A percentile compares a stretch with the other conserved stretches of the same genome.
Evolutionary conservation across 345 rosid genomes (phyloP).

Genomic region (Crucihimalaya himalaica): DNA sequence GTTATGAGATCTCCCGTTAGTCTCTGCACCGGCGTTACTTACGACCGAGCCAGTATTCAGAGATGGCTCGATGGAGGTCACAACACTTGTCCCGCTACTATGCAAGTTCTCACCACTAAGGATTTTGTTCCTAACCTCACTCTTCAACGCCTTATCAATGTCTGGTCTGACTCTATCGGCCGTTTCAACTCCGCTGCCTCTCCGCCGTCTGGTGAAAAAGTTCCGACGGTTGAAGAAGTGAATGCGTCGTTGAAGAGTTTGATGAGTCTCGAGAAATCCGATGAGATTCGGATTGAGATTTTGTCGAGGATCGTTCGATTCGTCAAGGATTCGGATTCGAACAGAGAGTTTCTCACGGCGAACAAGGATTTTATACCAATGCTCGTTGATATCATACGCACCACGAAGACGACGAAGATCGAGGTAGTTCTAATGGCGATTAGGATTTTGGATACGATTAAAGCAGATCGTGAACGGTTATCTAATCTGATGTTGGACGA

Average conservation of each 20-base stretch:
- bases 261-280: constrained; percentile 26
- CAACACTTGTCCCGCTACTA: constrained; percentile 94
- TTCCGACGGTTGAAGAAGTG: constrained; percentile 44
- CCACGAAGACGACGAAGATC: constrained; percentile 22
- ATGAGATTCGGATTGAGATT: constrained; percentile 20
- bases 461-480: constrained; percentile 42
- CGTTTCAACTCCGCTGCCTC: constrained; percentile 29
- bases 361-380: constrained; percentile 50
- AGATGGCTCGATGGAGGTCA: constrained; percentile 88
- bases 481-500: constrained; percentile 43
- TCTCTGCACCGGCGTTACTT: constrained; percentile 92
- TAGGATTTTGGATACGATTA: constrained; percentile 49
- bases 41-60: constrained; percentile 86
- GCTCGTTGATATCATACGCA: constrained; percentile 50
- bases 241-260: constrained; percentile 36
- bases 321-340: constrained; percentile 59
- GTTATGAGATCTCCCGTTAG: constrained; percentile 94
- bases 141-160: constrained; percentile 76
- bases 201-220: neutral
- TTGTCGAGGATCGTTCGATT: constrained; percentile 49
- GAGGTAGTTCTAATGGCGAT: constrained; percentile 46
- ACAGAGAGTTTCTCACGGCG: constrained; percentile 51
- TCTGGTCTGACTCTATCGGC: constrained; percentile 70
- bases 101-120: constrained; percentile 76
- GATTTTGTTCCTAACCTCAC: constrained; percentile 83